phyloP scores from a whole-genome alignment of 257 asterid genomes.

The Nicotiana otophora region DNA sequence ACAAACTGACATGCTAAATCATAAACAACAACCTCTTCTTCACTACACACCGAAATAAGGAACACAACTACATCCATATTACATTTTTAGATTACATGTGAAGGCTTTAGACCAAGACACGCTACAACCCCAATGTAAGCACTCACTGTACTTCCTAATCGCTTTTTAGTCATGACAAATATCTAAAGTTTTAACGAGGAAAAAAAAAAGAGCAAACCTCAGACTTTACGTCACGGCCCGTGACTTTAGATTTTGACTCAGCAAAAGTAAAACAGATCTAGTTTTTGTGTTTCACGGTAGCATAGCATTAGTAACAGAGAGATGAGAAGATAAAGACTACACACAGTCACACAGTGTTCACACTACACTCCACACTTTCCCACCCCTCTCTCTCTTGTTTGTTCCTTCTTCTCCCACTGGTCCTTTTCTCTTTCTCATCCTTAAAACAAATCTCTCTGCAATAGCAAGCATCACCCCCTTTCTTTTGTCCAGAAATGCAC shows the following conservation, averaged over 20 bases:
- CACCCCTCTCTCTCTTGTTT: not conserved
- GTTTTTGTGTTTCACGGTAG: not conserved
- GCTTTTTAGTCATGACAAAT: too few species aligned
- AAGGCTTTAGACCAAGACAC: too few species aligned
- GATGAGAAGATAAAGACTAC: conserved; percentile 9
- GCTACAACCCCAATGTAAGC: too few species aligned
- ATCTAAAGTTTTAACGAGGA: not conserved
- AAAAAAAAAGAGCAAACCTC: not conserved
- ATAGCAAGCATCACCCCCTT: not conserved
- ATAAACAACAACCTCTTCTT: too few species aligned
- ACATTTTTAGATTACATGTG: too few species aligned
- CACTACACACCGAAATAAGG: too few species aligned
- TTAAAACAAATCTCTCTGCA: conserved; percentile 9
- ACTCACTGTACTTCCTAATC: too few species aligned
- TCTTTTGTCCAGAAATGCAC: not conserved
- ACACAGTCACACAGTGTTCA: conserved; percentile 13
- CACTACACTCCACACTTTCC: conserved; percentile 7
- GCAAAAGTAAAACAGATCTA: conserved; percentile 1
- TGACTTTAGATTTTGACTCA: conserved; percentile 6
- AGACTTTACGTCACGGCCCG: conserved; percentile 1
- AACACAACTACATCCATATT: too few species aligned
- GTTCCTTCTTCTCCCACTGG: conserved; percentile 13
- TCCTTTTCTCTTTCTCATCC: conserved; percentile 5
- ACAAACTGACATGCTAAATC: too few species aligned
- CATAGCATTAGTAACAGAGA: not conserved